A percentile compares a stretch with the other conserved stretches of the same genome.
Evolutionary conservation across 1,284 basidiomycete species (phyloP).

Genomic region (Macrocybe sp.): DNA sequence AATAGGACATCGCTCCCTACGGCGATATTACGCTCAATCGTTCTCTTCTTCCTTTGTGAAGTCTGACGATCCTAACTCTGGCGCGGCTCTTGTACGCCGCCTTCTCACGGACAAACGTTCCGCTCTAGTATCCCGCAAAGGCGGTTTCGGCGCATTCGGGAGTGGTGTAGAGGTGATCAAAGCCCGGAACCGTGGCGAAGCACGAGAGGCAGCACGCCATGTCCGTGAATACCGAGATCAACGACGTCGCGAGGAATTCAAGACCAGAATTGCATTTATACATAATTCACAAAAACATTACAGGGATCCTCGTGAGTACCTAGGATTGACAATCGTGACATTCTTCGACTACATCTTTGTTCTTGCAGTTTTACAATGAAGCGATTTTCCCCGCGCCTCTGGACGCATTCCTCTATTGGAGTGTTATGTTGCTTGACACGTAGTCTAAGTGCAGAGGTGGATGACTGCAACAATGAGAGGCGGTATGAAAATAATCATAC

Average conservation of each 20-base stretch:
- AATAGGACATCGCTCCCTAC: conserved; percentile 88
- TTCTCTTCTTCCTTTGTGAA: conserved; percentile 40
- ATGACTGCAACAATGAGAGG: no score
- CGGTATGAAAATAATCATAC: no score
- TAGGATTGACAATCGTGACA: neutral
- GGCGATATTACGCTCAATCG: conserved; percentile 86
- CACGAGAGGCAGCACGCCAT: conserved; percentile 87
- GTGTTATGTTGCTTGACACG: no score
- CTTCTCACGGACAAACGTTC: conserved; percentile 78
- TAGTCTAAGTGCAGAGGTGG: no score
- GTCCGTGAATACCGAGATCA: conserved; percentile 84
- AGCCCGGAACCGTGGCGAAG: conserved; percentile 93
- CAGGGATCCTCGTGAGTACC: conserved; percentile 50
- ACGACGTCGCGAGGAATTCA: conserved; percentile 75
- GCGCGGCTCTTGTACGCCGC: conserved; percentile 68
- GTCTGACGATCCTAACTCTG: conserved; percentile 61
- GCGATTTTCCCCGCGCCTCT: neutral
- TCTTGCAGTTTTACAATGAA: conserved; percentile 8
- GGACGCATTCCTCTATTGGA: no score
- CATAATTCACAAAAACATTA: conserved; percentile 91
- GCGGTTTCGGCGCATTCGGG: conserved; percentile 84
- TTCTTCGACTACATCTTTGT: neutral
- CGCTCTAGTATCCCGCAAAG: conserved; percentile 78
- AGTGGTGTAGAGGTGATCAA: conserved; percentile 78
- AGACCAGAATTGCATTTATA: conserved; percentile 73